Conservation (phyloP, 2,329 filamentous ascomycete species). For the Fusarium sp. region DNA sequence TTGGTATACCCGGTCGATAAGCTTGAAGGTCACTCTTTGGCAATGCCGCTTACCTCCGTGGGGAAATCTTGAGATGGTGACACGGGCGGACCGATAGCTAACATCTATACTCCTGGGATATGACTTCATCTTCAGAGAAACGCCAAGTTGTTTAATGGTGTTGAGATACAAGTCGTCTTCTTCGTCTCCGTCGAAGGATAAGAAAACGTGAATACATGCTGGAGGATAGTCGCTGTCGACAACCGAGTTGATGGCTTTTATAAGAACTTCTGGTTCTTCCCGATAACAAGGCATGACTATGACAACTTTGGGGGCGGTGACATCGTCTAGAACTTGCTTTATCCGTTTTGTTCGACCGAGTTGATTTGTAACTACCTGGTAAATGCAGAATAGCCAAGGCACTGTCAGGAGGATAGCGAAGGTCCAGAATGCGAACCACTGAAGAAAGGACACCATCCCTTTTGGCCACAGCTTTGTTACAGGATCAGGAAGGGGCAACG, state of each 20-base stretch:
- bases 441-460: conserved; percentile 76
- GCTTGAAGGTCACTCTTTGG: conserved; percentile 91
- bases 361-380: conserved; percentile 88
- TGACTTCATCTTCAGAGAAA: conserved; percentile 78
- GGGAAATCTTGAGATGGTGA: conserved; percentile 91
- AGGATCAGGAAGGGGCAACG: conserved; percentile 81
- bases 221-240: conserved; percentile 94
- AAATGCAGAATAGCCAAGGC: conserved; percentile 94
- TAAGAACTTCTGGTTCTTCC: conserved; percentile 84
- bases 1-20: conserved; percentile 92
- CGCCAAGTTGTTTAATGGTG: conserved; percentile 86
- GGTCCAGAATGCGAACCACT: conserved; percentile 96
- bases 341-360: conserved; percentile 85
- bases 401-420: conserved; percentile 87
- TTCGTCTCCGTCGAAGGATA: conserved; percentile 92
- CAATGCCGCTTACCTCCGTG: conserved; percentile 95
- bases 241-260: conserved; percentile 90
- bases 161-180: conserved; percentile 91
- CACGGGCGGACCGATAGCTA: conserved; percentile 81
- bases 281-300: conserved; percentile 98
- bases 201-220: conserved; percentile 91
- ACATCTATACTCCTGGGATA: conserved; percentile 95
- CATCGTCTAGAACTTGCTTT: conserved; percentile 85
- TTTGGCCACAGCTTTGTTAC: conserved; percentile 80
- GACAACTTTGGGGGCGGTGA: conserved; percentile 90